A percentile compares a stretch with the other conserved stretches of the same genome.
These are phyloP conservation scores for Russula emetica DNA, from an alignment of 768 basidiomycete genomes.

Conservation along the genomic window DNA sequence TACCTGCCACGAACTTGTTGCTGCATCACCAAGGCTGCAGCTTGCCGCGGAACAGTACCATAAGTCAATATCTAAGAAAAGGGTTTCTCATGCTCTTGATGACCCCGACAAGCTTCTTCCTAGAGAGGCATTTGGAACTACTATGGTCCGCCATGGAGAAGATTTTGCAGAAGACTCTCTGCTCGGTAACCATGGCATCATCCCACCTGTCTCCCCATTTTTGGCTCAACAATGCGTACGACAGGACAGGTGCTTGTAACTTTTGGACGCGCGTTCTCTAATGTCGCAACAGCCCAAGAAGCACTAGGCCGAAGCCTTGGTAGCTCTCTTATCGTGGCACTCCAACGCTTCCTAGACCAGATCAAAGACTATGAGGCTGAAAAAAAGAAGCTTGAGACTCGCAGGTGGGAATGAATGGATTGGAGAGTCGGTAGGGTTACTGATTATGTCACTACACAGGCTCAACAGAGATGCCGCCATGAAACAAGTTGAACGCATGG, in stretches of 20 bases:
- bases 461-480: slow-evolving; percentile 73
- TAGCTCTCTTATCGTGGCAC: slow-evolving; percentile 66
- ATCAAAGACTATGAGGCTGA: slow-evolving; percentile 79
- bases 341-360: slow-evolving; percentile 62
- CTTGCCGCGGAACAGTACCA: slow-evolving; percentile 26
- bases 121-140: slow-evolving; percentile 42
- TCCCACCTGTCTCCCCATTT: not conserved
- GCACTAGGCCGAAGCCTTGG: slow-evolving; percentile 67
- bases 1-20: not conserved
- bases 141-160: slow-evolving; percentile 42
- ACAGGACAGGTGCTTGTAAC: slow-evolving; percentile 68
- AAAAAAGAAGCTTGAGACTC: slow-evolving; percentile 82
- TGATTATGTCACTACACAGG: slow-evolving; percentile 39
- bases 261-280: slow-evolving; percentile 80
- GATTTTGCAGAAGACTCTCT: slow-evolving; percentile 34
- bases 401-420: slow-evolving; percentile 50
- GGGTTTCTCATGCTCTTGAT: slow-evolving; percentile 35
- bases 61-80: slow-evolving; percentile 31
- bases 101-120: slow-evolving; percentile 38
- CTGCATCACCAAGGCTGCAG: slow-evolving; percentile 15
- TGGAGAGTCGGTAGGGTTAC: slow-evolving; percentile 7
- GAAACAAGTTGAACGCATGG: slow-evolving; percentile 63
- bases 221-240: slow-evolving; percentile 2
- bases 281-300: slow-evolving; percentile 80
- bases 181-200: slow-evolving; percentile 18